Percentiles rank a stretch among this genome's conserved stretches.
Conservation (phyloP, 352 stramenopile species). For the Pythium coloratum region DNA sequence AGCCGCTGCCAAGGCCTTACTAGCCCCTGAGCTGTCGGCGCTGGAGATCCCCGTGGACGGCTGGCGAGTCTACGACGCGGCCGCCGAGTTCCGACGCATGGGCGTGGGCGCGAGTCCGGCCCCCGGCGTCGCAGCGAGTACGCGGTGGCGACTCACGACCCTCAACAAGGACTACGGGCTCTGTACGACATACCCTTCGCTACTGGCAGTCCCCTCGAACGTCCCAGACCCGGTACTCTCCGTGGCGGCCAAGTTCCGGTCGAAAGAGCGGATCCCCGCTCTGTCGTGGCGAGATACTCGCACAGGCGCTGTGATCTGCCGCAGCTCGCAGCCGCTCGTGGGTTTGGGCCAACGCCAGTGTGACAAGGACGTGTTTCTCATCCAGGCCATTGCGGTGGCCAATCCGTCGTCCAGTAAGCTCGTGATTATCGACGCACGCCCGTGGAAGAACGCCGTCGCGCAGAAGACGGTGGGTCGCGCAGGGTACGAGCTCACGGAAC, state of each 20-base stretch:
- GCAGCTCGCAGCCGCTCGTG: constrained; percentile 84
- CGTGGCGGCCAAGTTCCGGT: constrained; percentile 82
- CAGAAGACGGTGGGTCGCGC: constrained; percentile 89
- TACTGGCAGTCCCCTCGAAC: constrained; percentile 66
- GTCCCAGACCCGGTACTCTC: constrained; percentile 64
- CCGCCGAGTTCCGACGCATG: constrained; percentile 71
- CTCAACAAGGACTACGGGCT: constrained; percentile 70
- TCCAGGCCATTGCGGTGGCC: constrained; percentile 73
- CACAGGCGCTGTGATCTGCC: constrained; percentile 74
- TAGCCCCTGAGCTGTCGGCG: background rate
- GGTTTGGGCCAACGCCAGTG: constrained; percentile 81
- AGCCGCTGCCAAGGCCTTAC: background rate
- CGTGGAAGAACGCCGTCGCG: constrained; percentile 88
- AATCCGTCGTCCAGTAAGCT: constrained; percentile 80
- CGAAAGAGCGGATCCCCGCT: constrained; percentile 78
- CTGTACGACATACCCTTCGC: constrained; percentile 75
- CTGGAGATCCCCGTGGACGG: constrained; percentile 33
- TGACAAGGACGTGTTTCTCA: constrained; percentile 82
- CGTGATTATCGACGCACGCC: constrained; percentile 89
- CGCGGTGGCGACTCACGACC: constrained; percentile 67
- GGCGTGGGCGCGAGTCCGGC: constrained; percentile 32
- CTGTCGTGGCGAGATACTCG: constrained; percentile 78
- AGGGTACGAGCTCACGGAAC: constrained; percentile 86
- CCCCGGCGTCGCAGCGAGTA: constrained; percentile 30
- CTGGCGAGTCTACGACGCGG: constrained; percentile 70